Evolutionary conservation across 345 rosid species (phyloP), one percentile per base, ranked within the genome.

Genomic region (Schrenkiella parvula): DNA sequence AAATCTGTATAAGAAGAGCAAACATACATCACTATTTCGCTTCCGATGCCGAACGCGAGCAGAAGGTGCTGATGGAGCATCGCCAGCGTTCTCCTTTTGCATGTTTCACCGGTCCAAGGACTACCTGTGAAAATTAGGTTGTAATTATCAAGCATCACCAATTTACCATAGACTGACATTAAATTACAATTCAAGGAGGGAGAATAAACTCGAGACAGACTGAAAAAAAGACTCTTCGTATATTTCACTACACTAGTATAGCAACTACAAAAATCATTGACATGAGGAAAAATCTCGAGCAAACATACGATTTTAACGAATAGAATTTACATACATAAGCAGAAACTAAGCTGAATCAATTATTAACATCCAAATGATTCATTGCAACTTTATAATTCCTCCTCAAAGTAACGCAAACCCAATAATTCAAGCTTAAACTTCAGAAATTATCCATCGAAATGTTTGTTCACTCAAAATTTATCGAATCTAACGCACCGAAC

Each of bases 11-110:
- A 62, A 10, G 56, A 50, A 5, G 56, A 46, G 65, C 1, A 19
- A 61, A 73, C 81, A 50, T 68, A 83, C 96, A 85, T 87, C 96
- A 71, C 28, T 82, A 28, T 81, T 73, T 42, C 92, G 83, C 79
- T 66, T 83, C 31, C 96, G 84, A 61, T 86, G 88, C 34, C 92
- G 87, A 71, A 70, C 62, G 57, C 89, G 85, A 73, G 76, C 44
- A 23, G 63, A 38, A 35, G 85, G 83, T 8, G 90, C 64, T 64
- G 85, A 77, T 17, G 83, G 74, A 63, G 69, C 57, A 43, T 77
- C 71, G 13, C 73, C 50, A 52, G 21, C 34, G 12, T 28, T 70
- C 51, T 86, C 93, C 72, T 46, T 83, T 8, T 84, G 90, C 92
- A 87, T 87, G 70, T 71, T 70, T n/a, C n/a, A 62, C 28, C 17